Evolutionary conservation across 306 rosid genomes (phyloP), one percentile per base, ranked within the genome.

Genomic region (Clitoria ternatea): DNA sequence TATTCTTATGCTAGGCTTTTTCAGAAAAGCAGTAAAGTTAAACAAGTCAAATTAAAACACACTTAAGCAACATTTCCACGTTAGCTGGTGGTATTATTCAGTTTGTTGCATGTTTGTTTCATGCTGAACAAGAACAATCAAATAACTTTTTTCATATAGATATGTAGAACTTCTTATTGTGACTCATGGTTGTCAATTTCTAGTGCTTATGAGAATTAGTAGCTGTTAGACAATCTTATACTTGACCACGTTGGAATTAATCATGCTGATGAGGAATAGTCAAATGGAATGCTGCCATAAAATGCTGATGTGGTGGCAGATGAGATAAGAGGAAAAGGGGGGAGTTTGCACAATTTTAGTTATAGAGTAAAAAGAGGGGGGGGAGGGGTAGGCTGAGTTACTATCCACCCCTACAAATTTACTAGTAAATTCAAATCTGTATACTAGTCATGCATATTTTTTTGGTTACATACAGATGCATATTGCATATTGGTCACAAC

Each of bases 21-120:
- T n/a, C n/a, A n/a, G n/a, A n/a, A n/a, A n/a, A n/a, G n/a, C n/a
- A n/a, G n/a, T n/a, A n/a, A n/a, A n/a, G n/a, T n/a, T n/a, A n/a
- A n/a, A n/a, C n/a, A n/a, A n/a, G n/a, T n/a, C n/a, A n/a, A n/a
- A n/a, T n/a, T n/a, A n/a, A n/a, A n/a, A n/a, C n/a, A n/a, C n/a
- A n/a, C n/a, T 18, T 47, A 2, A 2, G 17, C 36, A 12, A 22
- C 29, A 22, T 26, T 17, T 13, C 72, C 11, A 24, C 18, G 11
- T 75, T 48, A 32, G 43, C 24, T 27, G 17, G 14, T 61, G 19
- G 19, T n/a, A 7, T 4, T 20, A 7, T n/a, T 73, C 43, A 9
- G 30, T 52, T 61, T 49, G 26, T 61, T 74, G 26, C 65, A 39
- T 64, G 26, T 74, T 30, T 53, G 26, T 40, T 22, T 52, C 36